Evolutionary conservation across 345 rosid species (phyloP).

Genomic region (Aquilaria malaccensis): DNA sequence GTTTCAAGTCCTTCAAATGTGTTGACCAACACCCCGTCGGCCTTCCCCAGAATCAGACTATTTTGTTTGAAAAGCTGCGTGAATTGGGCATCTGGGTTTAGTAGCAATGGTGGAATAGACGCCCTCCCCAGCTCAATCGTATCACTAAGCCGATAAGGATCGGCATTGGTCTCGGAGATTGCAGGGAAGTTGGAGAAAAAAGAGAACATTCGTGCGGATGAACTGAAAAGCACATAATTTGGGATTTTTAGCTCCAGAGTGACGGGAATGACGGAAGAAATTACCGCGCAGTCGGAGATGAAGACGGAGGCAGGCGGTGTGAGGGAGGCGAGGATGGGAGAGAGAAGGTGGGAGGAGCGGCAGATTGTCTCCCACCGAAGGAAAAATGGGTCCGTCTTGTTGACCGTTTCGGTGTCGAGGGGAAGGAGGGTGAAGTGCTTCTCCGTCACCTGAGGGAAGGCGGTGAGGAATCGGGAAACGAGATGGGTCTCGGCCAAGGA

Average conservation of each 20-base stretch:
- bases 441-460: constrained; percentile 4
- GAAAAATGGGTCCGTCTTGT: constrained; percentile 31
- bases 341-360: constrained; percentile 31
- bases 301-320: constrained; percentile 27
- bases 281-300: constrained; percentile 19
- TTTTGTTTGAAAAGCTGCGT: constrained; percentile 1
- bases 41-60: constrained; percentile 6
- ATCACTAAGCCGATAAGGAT: constrained; percentile 2
- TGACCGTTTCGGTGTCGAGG: background rate
- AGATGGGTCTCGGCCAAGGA: constrained; percentile 27
- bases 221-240: constrained; percentile 20
- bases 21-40: constrained; percentile 29
- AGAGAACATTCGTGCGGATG: constrained; percentile 25
- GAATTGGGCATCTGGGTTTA: constrained; percentile 12
- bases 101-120: constrained; percentile 28
- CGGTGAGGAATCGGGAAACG: constrained; percentile 26
- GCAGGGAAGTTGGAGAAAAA: constrained; percentile 8
- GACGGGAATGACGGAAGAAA: constrained; percentile 13
- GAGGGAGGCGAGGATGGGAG: constrained; percentile 20
- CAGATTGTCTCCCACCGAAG: constrained; percentile 28
- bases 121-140: constrained; percentile 24
- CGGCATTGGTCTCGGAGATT: background rate
- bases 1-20: constrained; percentile 30
- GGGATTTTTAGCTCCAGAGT: constrained; percentile 21
- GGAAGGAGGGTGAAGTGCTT: constrained; percentile 21